Conservation (phyloP, 495 filamentous ascomycete genomes). For the Acidiella bohemica region DNA sequence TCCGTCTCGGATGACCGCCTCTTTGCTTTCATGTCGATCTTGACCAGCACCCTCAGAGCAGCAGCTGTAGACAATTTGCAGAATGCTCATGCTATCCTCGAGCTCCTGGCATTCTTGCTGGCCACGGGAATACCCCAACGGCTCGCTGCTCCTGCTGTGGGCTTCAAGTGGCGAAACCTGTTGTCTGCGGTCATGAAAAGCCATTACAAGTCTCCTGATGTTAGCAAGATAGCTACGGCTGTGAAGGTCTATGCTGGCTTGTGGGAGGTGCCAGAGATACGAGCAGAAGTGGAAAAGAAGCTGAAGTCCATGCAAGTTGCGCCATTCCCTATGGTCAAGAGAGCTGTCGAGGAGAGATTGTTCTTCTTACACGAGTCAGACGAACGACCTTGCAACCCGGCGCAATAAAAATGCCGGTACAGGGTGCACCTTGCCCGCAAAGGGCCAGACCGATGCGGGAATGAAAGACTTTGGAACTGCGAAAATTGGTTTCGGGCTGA, state of each 20-base stretch:
- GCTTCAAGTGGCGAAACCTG: conserved; percentile 40
- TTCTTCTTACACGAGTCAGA: no score
- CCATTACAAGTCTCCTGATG: conserved; percentile 67
- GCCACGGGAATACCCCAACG: conserved; percentile 38
- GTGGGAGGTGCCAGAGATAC: conserved; percentile 29
- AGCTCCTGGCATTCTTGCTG: conserved; percentile 61
- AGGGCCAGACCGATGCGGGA: no score
- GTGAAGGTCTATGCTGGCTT: conserved; percentile 64
- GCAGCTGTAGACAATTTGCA: conserved; percentile 26
- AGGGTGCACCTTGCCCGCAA: no score
- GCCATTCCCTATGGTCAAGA: conserved; percentile 19
- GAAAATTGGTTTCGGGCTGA: no score
- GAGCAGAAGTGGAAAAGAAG: conserved; percentile 29
- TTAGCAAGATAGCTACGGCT: conserved; percentile 64
- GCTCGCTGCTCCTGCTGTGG: conserved; percentile 6
- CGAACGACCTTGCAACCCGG: no score
- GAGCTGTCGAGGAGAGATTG: conserved; percentile 13
- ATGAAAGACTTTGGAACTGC: no score
- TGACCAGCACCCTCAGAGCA: conserved; percentile 42
- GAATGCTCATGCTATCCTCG: conserved; percentile 48
- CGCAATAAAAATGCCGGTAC: no score
- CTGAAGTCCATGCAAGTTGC: conserved; percentile 20
- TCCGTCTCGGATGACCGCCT: conserved; percentile 14
- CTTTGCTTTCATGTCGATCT: conserved; percentile 29
- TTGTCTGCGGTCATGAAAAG: conserved; percentile 60